Base-by-base conservation (phyloP, 2,329 filamentous ascomycete genomes). In the Anthostomella pinea region DNA sequence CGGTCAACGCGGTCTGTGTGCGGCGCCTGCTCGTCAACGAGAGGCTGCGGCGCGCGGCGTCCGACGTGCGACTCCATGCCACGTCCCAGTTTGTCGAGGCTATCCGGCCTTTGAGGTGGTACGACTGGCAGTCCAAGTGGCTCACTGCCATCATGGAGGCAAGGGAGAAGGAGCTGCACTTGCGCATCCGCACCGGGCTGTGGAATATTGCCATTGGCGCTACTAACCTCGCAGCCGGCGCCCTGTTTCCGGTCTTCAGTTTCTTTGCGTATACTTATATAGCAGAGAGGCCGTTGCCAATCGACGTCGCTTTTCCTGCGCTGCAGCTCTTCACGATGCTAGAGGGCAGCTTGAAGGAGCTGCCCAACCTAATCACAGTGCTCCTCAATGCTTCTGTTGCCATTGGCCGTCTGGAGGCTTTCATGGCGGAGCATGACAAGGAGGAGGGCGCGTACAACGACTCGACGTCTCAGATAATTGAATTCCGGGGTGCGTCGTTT, bases 31-130 rank as follows among this genome's bases (percentile, higher is more conserved):
- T 94, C 10, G 68, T 70, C 15, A 82, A 83, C 55, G 87, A 95
- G 57, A 75, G 76, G 38, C 70, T 75, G 16, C 79, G 87, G n/a
- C 76, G 89, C 29, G 67, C 70, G 1, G 81, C 85, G 2, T 90
- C 87, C 0, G 89, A 95, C 56, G 67, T 72, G 16, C 85, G 90
- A 48, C 73, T 94, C 1, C 85, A 95, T 53, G 78, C 85, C 5
- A 87, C 87, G 1, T 83, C 84, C 2, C 87, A 95, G 54, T 93
- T 94, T 41, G 85, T 95, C 33, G 88, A 94, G 59, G 82, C 86
- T 0, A 87, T 93, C 37, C 78, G 88, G 3, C 86, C 91, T 54
- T 66, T 89, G 15, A 76, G 85, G 22, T 89, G 83, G 83, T 89
- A 90, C 53, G 84, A 84, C 26, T 93, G 86, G 86, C 85, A 91